Evolutionary conservation across 257 asterid species (phyloP), one percentile per base, ranked within the genome.

Genomic region (Capsicum rhomboideum): DNA sequence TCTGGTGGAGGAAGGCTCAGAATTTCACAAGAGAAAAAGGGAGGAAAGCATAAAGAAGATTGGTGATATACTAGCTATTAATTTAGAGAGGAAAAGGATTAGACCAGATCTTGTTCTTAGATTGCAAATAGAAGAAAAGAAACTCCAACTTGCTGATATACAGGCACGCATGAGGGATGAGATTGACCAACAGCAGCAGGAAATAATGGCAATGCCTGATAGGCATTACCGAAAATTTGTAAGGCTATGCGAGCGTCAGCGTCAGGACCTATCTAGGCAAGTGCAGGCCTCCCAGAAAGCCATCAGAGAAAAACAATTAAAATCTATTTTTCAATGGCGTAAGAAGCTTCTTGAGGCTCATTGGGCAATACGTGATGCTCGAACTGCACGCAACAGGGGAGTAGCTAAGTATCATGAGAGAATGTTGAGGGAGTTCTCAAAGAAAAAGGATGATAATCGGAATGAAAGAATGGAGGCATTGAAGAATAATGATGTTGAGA

Each of bases 151-250:
- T 79, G 97, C 94, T 40, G 99, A 94, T 91, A 86, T 88, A 85
- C 99, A 97, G 91, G 94, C 98, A 78, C 95, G 98, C 29, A 78
- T 97, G 86, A 92, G 98, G 88, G 95, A 91, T 84, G 98, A 97
- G 91, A 94, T 97, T 84, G 99, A 97, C 87, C 97, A 91, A 83
- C 98, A 97, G 74, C 99, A 97, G 80, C 91, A 90, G 85, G 99
- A 97, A 87, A 97, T 97, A 79, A 93, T 97, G 99, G 92, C 97
- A 34, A 97, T 97, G 99, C 99, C 99, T 75, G 99, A 97, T 86
- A 90, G 99, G 82, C 98, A 98, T 29, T 97, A 97, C 89, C 90
- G 98, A 40, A 97, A 97, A 85, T 97, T 97, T 87, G 94, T 95
- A 81, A 87, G 99, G 82, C 90, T 97, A 68, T 97, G 99, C 85